A percentile compares a stretch with the other conserved stretches of the same genome.
phyloP scores from a whole-genome alignment of 257 asterid species.

The Nicotiana otophora region DNA sequence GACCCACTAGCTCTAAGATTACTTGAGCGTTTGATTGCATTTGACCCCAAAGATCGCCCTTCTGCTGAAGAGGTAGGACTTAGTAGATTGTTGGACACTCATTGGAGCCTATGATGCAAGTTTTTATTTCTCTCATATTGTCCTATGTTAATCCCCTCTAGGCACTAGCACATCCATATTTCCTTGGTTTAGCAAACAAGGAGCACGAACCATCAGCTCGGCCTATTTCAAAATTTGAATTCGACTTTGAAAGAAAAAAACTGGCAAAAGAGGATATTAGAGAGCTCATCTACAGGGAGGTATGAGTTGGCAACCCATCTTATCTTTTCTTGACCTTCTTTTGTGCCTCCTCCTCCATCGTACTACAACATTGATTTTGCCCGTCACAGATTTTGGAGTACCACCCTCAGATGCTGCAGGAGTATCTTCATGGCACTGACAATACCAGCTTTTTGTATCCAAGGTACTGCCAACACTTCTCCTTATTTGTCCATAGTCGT shows the following conservation, averaged over 20 bases:
- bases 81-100: neutral
- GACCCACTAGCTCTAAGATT: slow-evolving; percentile 88
- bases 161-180: slow-evolving; percentile 90
- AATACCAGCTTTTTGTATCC: slow-evolving; percentile 95
- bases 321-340: slow-evolving; percentile 6
- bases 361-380: neutral
- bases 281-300: slow-evolving; percentile 90
- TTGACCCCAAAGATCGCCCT: slow-evolving; percentile 90
- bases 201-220: slow-evolving; percentile 79
- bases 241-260: slow-evolving; percentile 82
- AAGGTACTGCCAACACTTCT: slow-evolving; percentile 49
- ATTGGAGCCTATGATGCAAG: neutral
- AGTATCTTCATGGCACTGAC: slow-evolving; percentile 80
- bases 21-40: slow-evolving; percentile 74
- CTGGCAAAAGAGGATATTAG: slow-evolving; percentile 68
- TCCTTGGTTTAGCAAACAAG: slow-evolving; percentile 62
- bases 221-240: slow-evolving; percentile 82
- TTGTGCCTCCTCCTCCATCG: neutral
- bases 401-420: slow-evolving; percentile 99
- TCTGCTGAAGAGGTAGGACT: slow-evolving; percentile 76
- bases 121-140: neutral
- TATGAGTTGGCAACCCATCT: slow-evolving; percentile 25
- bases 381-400: slow-evolving; percentile 91
- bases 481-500: neutral
- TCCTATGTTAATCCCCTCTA: slow-evolving; percentile 24